Evolutionary conservation across 257 asterid genomes (phyloP).

Genomic region (Solanum lycopersicoides): DNA sequence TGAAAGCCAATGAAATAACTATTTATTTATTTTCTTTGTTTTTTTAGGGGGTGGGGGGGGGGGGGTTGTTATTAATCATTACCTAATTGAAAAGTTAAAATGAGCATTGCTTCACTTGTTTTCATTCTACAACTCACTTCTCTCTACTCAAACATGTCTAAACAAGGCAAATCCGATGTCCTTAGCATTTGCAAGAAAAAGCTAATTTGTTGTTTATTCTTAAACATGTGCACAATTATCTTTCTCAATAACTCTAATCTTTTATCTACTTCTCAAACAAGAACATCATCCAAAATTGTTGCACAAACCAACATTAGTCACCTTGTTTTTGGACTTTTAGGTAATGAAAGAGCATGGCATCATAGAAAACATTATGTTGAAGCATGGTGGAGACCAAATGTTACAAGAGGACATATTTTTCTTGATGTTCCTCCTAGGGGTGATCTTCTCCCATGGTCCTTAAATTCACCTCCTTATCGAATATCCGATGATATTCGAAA

Average conservation of each 20-base stretch:
- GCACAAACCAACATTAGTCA: not conserved
- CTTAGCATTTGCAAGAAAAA: not conserved
- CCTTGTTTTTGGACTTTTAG: slow-evolving; percentile 17
- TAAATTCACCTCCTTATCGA: slow-evolving; percentile 6
- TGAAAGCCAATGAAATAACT: not conserved
- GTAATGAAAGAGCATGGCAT: slow-evolving; percentile 6
- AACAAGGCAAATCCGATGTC: not conserved
- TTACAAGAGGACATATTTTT: slow-evolving; percentile 11
- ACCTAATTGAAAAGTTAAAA: not conserved
- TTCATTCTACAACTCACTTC: not conserved
- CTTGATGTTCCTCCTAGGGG: slow-evolving; percentile 11
- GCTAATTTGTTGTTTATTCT: not conserved
- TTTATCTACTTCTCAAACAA: not conserved
- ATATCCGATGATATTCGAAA: slow-evolving; percentile 1
- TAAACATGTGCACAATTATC: not conserved
- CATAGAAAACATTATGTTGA: slow-evolving; percentile 9
- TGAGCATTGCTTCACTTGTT: not conserved
- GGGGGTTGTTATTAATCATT: no score
- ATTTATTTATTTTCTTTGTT: no score
- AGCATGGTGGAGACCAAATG: slow-evolving; percentile 25
- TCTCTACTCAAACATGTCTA: not conserved
- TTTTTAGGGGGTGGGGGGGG: not conserved
- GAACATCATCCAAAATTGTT: not conserved
- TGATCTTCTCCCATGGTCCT: slow-evolving; percentile 18
- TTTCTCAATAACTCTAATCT: not conserved